Conservation (phyloP, 495 filamentous ascomycete species). For the Talaromyces thailandensis region DNA sequence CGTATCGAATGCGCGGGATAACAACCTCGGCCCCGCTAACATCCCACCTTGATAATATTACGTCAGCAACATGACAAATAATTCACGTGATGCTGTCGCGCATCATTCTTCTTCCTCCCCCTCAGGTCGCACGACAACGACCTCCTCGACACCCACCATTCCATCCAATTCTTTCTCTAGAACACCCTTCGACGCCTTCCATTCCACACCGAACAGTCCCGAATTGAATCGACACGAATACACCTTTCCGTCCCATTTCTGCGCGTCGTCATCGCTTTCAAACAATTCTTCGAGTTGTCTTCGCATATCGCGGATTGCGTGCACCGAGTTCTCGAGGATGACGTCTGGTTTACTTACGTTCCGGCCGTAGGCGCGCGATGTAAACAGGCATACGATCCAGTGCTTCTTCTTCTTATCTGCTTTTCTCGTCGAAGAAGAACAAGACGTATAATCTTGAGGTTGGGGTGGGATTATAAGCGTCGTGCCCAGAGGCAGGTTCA, state of each 20-base stretch:
- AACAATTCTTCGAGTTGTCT: conserved; percentile 15
- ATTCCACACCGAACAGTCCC: conserved; percentile 31
- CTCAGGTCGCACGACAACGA: conserved; percentile 12
- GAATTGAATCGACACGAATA: conserved; percentile 37
- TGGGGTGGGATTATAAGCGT: conserved; percentile 37
- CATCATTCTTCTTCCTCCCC: background rate
- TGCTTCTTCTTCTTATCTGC: conserved; percentile 18
- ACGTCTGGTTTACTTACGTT: conserved; percentile 14
- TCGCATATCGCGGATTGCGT: conserved; percentile 31
- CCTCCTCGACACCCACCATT: conserved; percentile 40
- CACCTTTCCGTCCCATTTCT: conserved; percentile 10
- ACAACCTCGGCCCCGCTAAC: background rate
- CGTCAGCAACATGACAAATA: background rate
- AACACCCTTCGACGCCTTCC: conserved; percentile 16
- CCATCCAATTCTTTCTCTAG: conserved; percentile 47
- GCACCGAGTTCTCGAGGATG: conserved; percentile 28
- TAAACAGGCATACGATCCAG: conserved; percentile 44
- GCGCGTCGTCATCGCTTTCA: background rate
- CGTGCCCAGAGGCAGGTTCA: conserved; percentile 24
- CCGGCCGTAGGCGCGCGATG: conserved; percentile 23
- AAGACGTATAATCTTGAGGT: conserved; percentile 11
- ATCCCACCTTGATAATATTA: background rate
- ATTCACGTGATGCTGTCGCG: background rate
- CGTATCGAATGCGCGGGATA: background rate
- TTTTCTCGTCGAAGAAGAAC: background rate